These are phyloP conservation scores for Pleurotus citrinopileatus DNA, from an alignment of 768 basidiomycete genomes.

Conservation along the genomic window DNA sequence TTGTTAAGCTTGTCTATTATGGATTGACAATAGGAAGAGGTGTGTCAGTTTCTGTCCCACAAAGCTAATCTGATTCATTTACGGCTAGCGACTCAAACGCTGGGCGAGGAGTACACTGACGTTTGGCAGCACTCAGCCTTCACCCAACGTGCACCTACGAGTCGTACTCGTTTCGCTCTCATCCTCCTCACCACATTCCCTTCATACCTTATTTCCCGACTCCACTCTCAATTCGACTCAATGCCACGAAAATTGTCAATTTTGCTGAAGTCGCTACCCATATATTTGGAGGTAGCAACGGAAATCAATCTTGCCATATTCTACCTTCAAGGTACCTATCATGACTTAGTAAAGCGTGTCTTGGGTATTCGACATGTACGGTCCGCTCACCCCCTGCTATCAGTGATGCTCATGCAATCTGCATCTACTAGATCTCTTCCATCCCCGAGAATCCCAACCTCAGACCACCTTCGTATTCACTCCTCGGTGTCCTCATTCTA, in stretches of 20 bases:
- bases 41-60: slow-evolving; percentile 24
- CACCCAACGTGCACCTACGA: slow-evolving; percentile 41
- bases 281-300: slow-evolving; percentile 47
- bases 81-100: slow-evolving; percentile 65
- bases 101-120: slow-evolving; percentile 91
- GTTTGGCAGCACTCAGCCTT: slow-evolving; percentile 68
- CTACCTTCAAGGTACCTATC: slow-evolving; percentile 78
- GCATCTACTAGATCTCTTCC: slow-evolving; percentile 61
- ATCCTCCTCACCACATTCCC: slow-evolving; percentile 69
- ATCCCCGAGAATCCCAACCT: slow-evolving; percentile 67
- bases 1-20: slow-evolving; percentile 68
- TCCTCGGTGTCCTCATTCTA: slow-evolving; percentile 72
- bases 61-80: background rate
- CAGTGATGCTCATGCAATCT: background rate
- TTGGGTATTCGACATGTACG: slow-evolving; percentile 68
- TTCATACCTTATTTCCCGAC: slow-evolving; percentile 55
- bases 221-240: slow-evolving; percentile 36
- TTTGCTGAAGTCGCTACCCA: slow-evolving; percentile 41
- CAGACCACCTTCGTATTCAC: slow-evolving; percentile 82
- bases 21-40: slow-evolving; percentile 75
- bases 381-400: background rate
- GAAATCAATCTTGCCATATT: slow-evolving; percentile 82
- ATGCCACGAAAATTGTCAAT: slow-evolving; percentile 28
- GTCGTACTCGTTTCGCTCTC: slow-evolving; percentile 43
- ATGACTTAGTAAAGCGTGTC: slow-evolving; percentile 66